phyloP scores from a whole-genome alignment of 257 asterid genomes.

The Plantago elongata region DNA sequence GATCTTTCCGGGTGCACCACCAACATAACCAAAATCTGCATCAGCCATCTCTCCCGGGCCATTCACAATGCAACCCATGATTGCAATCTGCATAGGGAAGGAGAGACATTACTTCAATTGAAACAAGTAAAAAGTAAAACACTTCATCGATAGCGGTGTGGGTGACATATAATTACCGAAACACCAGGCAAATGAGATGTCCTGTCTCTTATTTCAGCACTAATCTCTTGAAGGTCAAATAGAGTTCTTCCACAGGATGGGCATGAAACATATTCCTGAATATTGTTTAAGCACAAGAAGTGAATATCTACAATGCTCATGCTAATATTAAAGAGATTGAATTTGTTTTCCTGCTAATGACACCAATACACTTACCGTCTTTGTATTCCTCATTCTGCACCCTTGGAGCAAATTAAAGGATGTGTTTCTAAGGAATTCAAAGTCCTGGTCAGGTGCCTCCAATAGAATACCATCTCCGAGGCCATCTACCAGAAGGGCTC shows the following conservation, averaged over 20 bases:
- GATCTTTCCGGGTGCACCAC: slow-evolving; percentile 98
- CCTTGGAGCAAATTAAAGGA: slow-evolving; percentile 97
- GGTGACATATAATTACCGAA: slow-evolving; percentile 51
- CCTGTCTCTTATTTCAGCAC: slow-evolving; percentile 90
- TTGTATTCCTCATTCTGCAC: slow-evolving; percentile 98
- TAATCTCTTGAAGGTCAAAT: slow-evolving; percentile 96
- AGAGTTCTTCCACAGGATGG: slow-evolving; percentile 99
- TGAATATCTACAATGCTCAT: neutral
- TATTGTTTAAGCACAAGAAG: slow-evolving; percentile 1
- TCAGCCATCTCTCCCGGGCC: slow-evolving; percentile 99
- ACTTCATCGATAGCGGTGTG: neutral
- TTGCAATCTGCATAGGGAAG: slow-evolving; percentile 66
- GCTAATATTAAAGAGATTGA: neutral
- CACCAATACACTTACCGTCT: slow-evolving; percentile 55
- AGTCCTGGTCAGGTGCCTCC: slow-evolving; percentile 85
- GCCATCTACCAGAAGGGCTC: slow-evolving; percentile 92
- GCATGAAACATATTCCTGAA: slow-evolving; percentile 96
- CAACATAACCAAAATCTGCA: slow-evolving; percentile 98
- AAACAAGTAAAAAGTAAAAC: neutral
- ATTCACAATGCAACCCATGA: slow-evolving; percentile 99
- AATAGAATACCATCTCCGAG: slow-evolving; percentile 90
- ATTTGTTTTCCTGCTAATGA: slow-evolving; percentile 1
- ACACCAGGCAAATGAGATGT: slow-evolving; percentile 98
- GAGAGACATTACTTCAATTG: neutral
- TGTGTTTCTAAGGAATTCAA: slow-evolving; percentile 78